phyloP scores from a whole-genome alignment of 805 yeast species.

The Kodamaea fukazawae region DNA sequence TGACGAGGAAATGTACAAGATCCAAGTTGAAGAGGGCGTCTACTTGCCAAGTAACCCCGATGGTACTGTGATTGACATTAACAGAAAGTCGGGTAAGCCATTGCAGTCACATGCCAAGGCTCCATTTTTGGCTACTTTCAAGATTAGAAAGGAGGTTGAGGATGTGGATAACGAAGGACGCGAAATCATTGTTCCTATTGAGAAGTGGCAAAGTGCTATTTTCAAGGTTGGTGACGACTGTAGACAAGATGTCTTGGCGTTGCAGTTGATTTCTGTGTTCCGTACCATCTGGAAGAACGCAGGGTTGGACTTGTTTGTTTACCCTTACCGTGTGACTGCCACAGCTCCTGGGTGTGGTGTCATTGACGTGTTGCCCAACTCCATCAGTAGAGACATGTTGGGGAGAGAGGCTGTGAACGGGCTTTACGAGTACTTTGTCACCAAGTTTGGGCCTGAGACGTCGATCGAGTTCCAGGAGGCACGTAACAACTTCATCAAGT shows the following conservation, averaged over 20 bases:
- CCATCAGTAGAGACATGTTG: conserved; percentile 94
- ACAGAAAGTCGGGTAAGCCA: conserved; percentile 89
- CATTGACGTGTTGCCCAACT: conserved; percentile 93
- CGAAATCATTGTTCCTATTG: conserved; percentile 40
- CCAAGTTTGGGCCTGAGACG: conserved; percentile 93
- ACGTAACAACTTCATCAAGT: conserved; percentile 86
- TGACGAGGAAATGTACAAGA: conserved; percentile 89
- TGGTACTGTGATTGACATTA: conserved; percentile 89
- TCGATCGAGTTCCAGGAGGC: conserved; percentile 89
- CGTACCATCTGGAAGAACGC: conserved; percentile 84
- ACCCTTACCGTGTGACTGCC: conserved; percentile 94
- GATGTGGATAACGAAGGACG: conserved; percentile 42
- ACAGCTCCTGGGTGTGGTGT: conserved; percentile 99
- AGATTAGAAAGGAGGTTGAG: conserved; percentile 59
- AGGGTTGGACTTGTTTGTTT: conserved; percentile 88
- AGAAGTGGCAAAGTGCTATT: conserved; percentile 90
- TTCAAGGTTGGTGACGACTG: conserved; percentile 99
- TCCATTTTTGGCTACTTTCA: conserved; percentile 95
- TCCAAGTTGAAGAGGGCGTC: conserved; percentile 73
- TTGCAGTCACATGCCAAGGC: conserved; percentile 98
- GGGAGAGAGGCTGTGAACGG: conserved; percentile 99
- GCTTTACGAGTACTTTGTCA: conserved; percentile 82
- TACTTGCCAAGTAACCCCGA: conserved; percentile 96
- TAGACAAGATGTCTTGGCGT: conserved; percentile 92
- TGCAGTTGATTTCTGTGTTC: conserved; percentile 88